Evolutionary conservation across 495 filamentous ascomycete species (phyloP), one percentile per base, ranked within the genome.

Genomic region (Chaetomium fimeti): DNA sequence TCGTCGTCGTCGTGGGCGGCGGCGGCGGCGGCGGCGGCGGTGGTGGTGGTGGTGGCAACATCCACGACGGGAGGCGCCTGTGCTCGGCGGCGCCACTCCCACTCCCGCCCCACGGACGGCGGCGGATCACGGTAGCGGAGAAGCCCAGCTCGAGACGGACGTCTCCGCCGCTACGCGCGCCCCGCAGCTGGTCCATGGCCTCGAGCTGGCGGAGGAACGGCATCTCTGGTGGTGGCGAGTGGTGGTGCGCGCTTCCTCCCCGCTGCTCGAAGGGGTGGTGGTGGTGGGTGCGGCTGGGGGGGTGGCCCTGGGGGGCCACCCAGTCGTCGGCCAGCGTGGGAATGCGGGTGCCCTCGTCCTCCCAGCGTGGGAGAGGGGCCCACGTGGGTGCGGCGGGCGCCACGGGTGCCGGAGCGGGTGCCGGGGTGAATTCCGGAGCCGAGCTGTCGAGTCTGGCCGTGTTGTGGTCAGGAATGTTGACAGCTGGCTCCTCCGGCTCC

Each of bases 51-150:
- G n/a, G 3, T 0, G 3, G 22, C 9, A 3, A 27, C n/a, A n/a
- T 22, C 11, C 9, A 24, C 55, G 29, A 42, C 12, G 15, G 22
- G 7, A 58, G 2, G 2, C 36, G 20, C 2, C 20, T 6, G 38
- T 12, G 15, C 32, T 36, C 22, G 36, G 32, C 32, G n/a, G n/a
- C n/a, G n/a, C n/a, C n/a, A n/a, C n/a, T n/a, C n/a, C n/a, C n/a
- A n/a, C n/a, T n/a, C n/a, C n/a, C n/a, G n/a, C n/a, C 22, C 0
- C 32, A 11, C 54, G 32, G 20, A 2, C 22, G 36, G 28, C 49
- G 55, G n/a, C 36, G 56, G 13, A 64, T 54, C 7, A 60, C 56
- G 25, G 62, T 60, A 16, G 38, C 56, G 24, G 11, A 47, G 20
- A 36, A 60, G 18, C 38, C 51, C 2, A n/a, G 25, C 5, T 61